A percentile compares a stretch with the other conserved stretches of the same genome.
These are phyloP conservation scores for Rhizoclosmatium sp. DNA, from an alignment of 192 early-diverging fungal genomes.

Conservation along the genomic window DNA sequence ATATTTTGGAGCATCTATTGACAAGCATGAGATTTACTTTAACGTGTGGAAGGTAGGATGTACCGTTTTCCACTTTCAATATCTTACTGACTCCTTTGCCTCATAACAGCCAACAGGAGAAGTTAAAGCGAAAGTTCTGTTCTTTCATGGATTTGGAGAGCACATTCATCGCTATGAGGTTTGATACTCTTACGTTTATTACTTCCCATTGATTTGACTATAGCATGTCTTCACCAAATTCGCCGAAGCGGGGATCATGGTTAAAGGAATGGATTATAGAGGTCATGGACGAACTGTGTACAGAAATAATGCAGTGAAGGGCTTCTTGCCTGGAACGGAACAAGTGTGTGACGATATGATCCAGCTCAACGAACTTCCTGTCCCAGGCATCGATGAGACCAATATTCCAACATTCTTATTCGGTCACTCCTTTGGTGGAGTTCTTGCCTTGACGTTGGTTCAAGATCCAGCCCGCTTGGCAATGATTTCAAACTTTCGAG, in stretches of 20 bases:
- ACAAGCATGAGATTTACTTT: conserved; percentile 31
- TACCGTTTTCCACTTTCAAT: too few species aligned
- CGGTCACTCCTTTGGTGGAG: conserved; percentile 56
- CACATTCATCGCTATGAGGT: conserved; percentile 68
- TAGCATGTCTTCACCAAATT: conserved; percentile 65
- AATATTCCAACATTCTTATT: conserved; percentile 32
- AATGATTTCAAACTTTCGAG: conserved; percentile 25
- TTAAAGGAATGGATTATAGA: conserved; percentile 69
- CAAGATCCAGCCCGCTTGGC: neutral
- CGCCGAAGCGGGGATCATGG: conserved; percentile 61
- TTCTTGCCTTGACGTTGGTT: conserved; percentile 33
- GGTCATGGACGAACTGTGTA: conserved; percentile 73
- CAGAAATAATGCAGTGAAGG: conserved; percentile 33
- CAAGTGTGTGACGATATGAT: conserved; percentile 56
- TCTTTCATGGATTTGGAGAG: conserved; percentile 71
- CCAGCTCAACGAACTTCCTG: conserved; percentile 40
- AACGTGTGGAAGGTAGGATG: conserved; percentile 34
- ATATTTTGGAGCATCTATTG: conserved; percentile 1
- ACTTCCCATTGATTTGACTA: neutral
- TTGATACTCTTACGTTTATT: neutral
- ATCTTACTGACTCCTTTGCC: too few species aligned
- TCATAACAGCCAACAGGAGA: conserved; percentile 18
- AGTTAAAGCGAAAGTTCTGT: conserved; percentile 52
- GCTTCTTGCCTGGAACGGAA: neutral
- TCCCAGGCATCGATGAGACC: conserved; percentile 47